Base-by-base conservation (phyloP, 2,329 filamentous ascomycete genomes). In the Calycina marina region DNA sequence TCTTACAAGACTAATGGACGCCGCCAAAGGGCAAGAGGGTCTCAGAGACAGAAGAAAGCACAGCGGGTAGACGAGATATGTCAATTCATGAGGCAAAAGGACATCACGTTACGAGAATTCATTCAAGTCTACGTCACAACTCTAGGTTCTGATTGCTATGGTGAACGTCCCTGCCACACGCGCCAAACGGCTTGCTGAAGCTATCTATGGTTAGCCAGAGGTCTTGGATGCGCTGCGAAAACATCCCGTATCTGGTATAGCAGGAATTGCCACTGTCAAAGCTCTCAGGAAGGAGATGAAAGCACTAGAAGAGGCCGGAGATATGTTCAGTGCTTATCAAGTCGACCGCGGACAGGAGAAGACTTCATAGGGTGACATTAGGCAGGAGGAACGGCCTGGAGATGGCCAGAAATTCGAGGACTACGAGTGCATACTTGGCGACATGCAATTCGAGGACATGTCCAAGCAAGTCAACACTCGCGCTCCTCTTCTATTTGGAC, bases 401-500 rank as follows among this genome's bases (percentile, higher is more conserved):
- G 17, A 24, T 15, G 24, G 18, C 17, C 29, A 14, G 14, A 31
- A 31, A 31, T 18, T 31, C 28, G 28, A 29, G 28, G 28, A 29
- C 28, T 29, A 29, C 28, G 16, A 29, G 17, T 12, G 14, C 17
- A 14, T 29, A 15, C 28, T 29, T 29, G 14, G 28, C 14, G 28
- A 10, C 14, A 18, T 29, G 14, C 28, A 29, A 15, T 29, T 29
- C 17, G 14, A 13, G 28, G 13, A 14, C n/a, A 29, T 29, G 14
- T 29, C 9, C 17, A 13, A 29, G 28, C 13, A 29, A 29, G 28
- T 29, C 14, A 29, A 15, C 14, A 29, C 28, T 29, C 28, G 28
- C 28, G 28, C 28, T 29, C 28, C 28, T 12, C 14, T 29, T 9
- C 28, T 29, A 14, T 18, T 15, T 29, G 14, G 16, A 29, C 28